Conservation (phyloP, 352 stramenopile genomes). For the Pythium scleroteichum region DNA sequence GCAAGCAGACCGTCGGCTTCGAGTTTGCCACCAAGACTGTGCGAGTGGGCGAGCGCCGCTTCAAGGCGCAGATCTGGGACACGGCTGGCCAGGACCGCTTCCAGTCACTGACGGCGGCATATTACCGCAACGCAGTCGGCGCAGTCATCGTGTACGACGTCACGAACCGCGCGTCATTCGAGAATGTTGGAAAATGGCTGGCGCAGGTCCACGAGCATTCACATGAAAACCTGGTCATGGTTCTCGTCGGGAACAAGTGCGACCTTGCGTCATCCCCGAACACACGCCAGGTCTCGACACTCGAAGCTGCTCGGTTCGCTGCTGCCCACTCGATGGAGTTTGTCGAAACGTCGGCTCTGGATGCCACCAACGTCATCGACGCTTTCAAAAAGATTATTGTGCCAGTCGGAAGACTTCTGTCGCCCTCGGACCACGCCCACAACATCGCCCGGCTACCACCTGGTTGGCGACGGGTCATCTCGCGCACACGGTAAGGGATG, state of each 20-base stretch:
- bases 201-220: constrained; percentile 81
- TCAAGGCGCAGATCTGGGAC: constrained; percentile 91
- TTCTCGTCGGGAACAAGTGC: constrained; percentile 89
- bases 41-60: constrained; percentile 73
- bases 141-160: constrained; percentile 94
- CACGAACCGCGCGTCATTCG: constrained; percentile 84
- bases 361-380: constrained; percentile 86
- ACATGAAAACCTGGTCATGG: constrained; percentile 79
- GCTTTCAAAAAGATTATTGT: constrained; percentile 90
- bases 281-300: constrained; percentile 81
- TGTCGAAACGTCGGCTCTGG: constrained; percentile 81
- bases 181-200: constrained; percentile 78
- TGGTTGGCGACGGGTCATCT: constrained; percentile 81
- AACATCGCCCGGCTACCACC: constrained; percentile 69
- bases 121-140: constrained; percentile 90
- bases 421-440: constrained; percentile 48
- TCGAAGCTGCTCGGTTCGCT: constrained; percentile 83
- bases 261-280: constrained; percentile 77
- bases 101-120: constrained; percentile 90
- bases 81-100: constrained; percentile 90
- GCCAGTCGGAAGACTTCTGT: constrained; percentile 75
- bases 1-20: constrained; percentile 83
- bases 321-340: constrained; percentile 84
- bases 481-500: constrained; percentile 50
- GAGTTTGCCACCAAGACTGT: constrained; percentile 89